Conservation (phyloP, 371 early-diverging fungal genomes). For the Apophysomyces sp. region DNA sequence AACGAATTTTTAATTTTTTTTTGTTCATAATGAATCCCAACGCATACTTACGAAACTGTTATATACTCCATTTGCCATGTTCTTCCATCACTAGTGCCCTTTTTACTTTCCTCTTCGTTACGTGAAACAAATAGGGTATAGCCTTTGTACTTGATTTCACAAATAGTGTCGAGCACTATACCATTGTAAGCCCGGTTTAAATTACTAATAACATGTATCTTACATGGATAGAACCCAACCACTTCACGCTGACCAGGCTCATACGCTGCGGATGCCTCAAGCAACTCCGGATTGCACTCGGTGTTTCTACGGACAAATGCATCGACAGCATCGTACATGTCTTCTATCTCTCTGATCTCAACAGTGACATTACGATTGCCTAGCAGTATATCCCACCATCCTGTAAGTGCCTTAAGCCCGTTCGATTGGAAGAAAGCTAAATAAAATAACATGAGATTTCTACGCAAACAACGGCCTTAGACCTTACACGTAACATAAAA, state of each 20-base stretch:
- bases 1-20: neutral
- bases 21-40: neutral
- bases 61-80: neutral
- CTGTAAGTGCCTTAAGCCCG: too few relatives aligned
- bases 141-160: constrained; percentile 25
- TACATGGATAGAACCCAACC: constrained; percentile 31
- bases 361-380: constrained; percentile 3
- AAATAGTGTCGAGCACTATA: constrained; percentile 11
- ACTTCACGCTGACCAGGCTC: constrained; percentile 1
- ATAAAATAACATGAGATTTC: constrained; percentile 8
- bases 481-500: constrained; percentile 32
- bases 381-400: too few relatives aligned
- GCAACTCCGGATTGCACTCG: constrained; percentile 5
- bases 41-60: constrained; percentile 11
- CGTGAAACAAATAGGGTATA: constrained; percentile 6
- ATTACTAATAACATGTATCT: neutral
- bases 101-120: neutral
- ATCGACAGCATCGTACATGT: constrained; percentile 19
- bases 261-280: constrained; percentile 13
- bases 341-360: constrained; percentile 10
- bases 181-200: neutral
- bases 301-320: constrained; percentile 16
- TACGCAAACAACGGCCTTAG: neutral
- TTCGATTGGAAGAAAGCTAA: constrained; percentile 15
- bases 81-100: neutral